Base-by-base conservation (phyloP, 148 eudicot species). In the Rhododendron williamsianum region DNA sequence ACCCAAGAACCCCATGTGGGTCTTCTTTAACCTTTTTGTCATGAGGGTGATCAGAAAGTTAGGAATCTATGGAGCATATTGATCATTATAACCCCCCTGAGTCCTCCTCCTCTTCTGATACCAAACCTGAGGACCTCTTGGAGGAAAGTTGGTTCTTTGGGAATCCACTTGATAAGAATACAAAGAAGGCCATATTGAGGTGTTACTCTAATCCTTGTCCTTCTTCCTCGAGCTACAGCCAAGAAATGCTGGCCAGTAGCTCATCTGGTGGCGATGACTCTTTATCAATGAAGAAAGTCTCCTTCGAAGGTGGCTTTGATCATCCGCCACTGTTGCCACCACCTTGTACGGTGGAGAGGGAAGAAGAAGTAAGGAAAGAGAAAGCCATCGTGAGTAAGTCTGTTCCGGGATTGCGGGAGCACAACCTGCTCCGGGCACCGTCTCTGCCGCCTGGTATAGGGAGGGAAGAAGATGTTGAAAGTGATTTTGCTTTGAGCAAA, bases 131-230 rank as follows among this genome's bases (percentile, higher is more conserved):
- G 74, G 43, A 87, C 63, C 90, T 93, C 30, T 85, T 93, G 38
- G 95, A 93, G 87, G 92, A 93, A 2, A 72, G 78, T 73, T 93
- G 95, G 95, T 93, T 93, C 83, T 93, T 93, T 82, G 92, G 89
- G 18, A 93, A 93, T 69, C 87, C 84, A 41, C 88, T 89, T 76
- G 89, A 81, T 36, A 86, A 46, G 41, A 88, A 84, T 21, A 33
- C 91, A n/a, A 81, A 81, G 33, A 76, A 71, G 76, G 38, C 76
- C 30, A 82, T 86, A 86, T 38, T 83, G 35, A 90, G 93, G 83
- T 88, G 90, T 82, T 60, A 86, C 80, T 91, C 93, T 23, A 91
- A 89, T 82, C 92, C 91, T 71, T 80, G 84, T 67, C 45, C 90
- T 84, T 81, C 81, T 46, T 87, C 90, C 52, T 83, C 90, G 25